Percentiles rank a stretch among this genome's conserved stretches.
Evolutionary conservation across 257 asterid species (phyloP).

Genomic region (Sherardia arvensis): DNA sequence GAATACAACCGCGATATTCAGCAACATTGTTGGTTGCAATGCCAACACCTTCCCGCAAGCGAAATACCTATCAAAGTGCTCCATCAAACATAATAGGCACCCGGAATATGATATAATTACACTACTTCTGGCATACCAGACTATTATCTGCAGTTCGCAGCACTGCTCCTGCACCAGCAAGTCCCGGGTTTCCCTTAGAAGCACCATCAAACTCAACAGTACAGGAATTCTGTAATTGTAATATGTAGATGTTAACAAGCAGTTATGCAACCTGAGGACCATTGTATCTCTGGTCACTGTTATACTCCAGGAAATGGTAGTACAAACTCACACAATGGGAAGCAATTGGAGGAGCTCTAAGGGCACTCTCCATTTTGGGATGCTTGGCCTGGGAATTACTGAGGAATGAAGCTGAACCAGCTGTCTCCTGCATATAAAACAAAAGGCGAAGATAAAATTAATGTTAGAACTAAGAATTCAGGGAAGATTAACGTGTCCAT

Average conservation of each 20-base stretch:
- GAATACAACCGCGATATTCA: conserved; percentile 78
- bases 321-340: conserved; percentile 71
- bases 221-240: conserved; percentile 58
- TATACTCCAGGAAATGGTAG: neutral
- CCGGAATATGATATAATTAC: neutral
- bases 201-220: conserved; percentile 89
- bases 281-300: neutral
- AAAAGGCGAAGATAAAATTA: conserved; percentile 2
- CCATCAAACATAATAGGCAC: neutral
- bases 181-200: conserved; percentile 96
- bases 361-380: conserved; percentile 60
- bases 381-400: conserved; percentile 40
- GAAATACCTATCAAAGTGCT: conserved; percentile 43
- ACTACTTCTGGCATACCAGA: conserved; percentile 37
- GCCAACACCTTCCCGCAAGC: conserved; percentile 94
- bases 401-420: conserved; percentile 59
- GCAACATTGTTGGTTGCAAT: conserved; percentile 92
- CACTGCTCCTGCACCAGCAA: conserved; percentile 95
- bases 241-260: conserved; percentile 11
- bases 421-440: conserved; percentile 34
- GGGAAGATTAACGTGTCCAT: neutral
- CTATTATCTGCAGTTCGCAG: conserved; percentile 81
- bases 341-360: conserved; percentile 72
- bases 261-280: neutral
- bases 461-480: neutral